Evolutionary conservation across 805 yeast species (phyloP).

Genomic region (Schizosaccharomyces osmophilus): DNA sequence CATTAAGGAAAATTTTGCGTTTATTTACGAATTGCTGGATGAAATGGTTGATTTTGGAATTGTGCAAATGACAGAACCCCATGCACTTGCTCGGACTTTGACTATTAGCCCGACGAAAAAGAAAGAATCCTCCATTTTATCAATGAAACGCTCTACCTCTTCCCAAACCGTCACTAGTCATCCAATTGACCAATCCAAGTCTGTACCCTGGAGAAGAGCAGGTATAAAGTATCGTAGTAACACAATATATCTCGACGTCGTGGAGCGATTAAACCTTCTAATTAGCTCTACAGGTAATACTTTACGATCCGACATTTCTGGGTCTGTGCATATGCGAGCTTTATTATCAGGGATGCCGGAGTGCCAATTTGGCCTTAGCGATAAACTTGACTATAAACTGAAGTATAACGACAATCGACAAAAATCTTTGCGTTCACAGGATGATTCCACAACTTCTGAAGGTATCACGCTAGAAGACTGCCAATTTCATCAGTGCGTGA

Average conservation of each 20-base stretch:
- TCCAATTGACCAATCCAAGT: conserved; percentile 16
- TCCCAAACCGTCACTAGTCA: background rate
- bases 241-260: conserved; percentile 52
- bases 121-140: conserved; percentile 3
- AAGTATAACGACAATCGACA: conserved; percentile 2
- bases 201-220: conserved; percentile 42
- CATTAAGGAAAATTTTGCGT: conserved; percentile 39
- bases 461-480: conserved; percentile 34
- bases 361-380: conserved; percentile 59
- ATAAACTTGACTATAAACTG: conserved; percentile 17
- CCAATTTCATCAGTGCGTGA: conserved; percentile 72
- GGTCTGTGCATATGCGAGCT: conserved; percentile 43
- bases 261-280: conserved; percentile 49
- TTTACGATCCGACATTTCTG: conserved; percentile 50
- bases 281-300: conserved; percentile 38
- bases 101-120: conserved; percentile 14
- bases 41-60: conserved; percentile 57
- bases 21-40: conserved; percentile 54
- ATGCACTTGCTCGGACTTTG: conserved; percentile 18
- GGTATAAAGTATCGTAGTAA: conserved; percentile 61
- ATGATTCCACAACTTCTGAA: conserved; percentile 1
- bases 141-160: background rate
- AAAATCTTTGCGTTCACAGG: background rate
- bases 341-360: conserved; percentile 62
- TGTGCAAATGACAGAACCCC: conserved; percentile 39